These are phyloP conservation scores for Penicillium aurantiogriseum DNA, from an alignment of 2,329 filamentous ascomycete genomes.

Conservation along the genomic window DNA sequence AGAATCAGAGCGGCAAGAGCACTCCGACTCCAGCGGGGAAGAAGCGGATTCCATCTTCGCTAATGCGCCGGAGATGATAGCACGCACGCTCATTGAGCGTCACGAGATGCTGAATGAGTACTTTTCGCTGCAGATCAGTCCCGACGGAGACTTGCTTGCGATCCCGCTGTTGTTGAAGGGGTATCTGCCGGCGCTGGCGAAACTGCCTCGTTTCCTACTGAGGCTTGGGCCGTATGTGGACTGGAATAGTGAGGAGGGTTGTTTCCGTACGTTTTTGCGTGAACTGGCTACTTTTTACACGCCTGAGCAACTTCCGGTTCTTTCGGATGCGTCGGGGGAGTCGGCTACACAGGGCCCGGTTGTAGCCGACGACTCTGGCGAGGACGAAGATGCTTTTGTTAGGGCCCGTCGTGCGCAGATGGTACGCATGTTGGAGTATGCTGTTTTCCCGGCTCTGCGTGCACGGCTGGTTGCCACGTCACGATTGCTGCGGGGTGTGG, in stretches of 20 bases:
- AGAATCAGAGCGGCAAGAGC: conserved; percentile 62
- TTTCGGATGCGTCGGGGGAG: conserved; percentile 1
- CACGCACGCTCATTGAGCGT: conserved; percentile 67
- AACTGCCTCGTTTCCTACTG: conserved; percentile 84
- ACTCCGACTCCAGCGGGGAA: conserved; percentile 18
- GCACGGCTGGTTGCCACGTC: conserved; percentile 78
- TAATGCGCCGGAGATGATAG: conserved; percentile 64
- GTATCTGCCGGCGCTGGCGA: conserved; percentile 80
- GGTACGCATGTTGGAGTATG: conserved; percentile 73
- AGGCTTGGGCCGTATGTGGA: conserved; percentile 82
- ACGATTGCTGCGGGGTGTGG: conserved; percentile 69
- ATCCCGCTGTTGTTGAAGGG: conserved; percentile 86
- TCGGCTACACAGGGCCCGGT: background rate
- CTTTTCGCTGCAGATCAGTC: conserved; percentile 80
- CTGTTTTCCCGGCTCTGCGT: conserved; percentile 87
- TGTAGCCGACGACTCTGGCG: conserved; percentile 12
- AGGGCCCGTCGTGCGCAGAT: conserved; percentile 63
- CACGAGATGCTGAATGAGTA: conserved; percentile 90
- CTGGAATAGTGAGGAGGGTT: conserved; percentile 80
- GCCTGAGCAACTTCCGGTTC: conserved; percentile 73
- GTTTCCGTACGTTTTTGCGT: conserved; percentile 79
- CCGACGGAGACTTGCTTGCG: conserved; percentile 70
- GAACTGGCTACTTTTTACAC: conserved; percentile 90
- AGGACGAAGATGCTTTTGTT: conserved; percentile 51
- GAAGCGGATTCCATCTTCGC: conserved; percentile 56